These are phyloP conservation scores for Sugiyamaella sp. DNA, from an alignment of 1,139 yeast species.

Conservation along the genomic window DNA sequence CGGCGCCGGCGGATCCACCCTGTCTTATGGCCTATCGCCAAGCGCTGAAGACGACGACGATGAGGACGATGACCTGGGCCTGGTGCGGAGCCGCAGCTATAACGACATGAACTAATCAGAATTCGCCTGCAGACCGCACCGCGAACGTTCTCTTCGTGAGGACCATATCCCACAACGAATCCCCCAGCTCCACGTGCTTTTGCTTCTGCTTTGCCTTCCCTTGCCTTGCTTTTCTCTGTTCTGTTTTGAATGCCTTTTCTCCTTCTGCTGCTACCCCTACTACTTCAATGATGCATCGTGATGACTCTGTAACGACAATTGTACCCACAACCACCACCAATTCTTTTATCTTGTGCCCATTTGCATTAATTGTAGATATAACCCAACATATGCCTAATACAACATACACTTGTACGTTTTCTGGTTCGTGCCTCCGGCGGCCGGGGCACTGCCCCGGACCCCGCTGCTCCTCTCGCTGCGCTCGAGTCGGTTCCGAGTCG, in stretches of 20 bases:
- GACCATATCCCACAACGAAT: no score
- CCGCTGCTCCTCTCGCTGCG: no score
- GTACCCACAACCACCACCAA: slow-evolving; percentile 6
- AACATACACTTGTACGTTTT: slow-evolving; percentile 25
- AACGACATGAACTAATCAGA: slow-evolving; percentile 30
- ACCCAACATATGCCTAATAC: not conserved
- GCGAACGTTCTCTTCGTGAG: no score
- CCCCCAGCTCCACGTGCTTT: no score
- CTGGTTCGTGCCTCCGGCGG: no score
- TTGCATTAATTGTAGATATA: slow-evolving; percentile 13
- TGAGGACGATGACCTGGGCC: slow-evolving; percentile 35
- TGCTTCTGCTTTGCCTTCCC: not conserved
- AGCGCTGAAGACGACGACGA: slow-evolving; percentile 32
- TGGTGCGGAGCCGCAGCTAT: slow-evolving; percentile 44
- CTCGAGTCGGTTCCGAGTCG: no score
- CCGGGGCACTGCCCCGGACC: no score
- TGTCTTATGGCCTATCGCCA: not conserved
- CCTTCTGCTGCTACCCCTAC: not conserved
- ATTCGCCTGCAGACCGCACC: no score
- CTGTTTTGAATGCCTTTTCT: not conserved
- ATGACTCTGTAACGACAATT: slow-evolving; percentile 16
- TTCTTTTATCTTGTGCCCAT: slow-evolving; percentile 7
- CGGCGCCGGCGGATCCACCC: not conserved
- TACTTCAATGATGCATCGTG: slow-evolving; percentile 13
- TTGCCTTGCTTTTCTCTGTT: not conserved